phyloP scores from a whole-genome alignment of 495 filamentous ascomycete species.

The Neurospora sp. region DNA sequence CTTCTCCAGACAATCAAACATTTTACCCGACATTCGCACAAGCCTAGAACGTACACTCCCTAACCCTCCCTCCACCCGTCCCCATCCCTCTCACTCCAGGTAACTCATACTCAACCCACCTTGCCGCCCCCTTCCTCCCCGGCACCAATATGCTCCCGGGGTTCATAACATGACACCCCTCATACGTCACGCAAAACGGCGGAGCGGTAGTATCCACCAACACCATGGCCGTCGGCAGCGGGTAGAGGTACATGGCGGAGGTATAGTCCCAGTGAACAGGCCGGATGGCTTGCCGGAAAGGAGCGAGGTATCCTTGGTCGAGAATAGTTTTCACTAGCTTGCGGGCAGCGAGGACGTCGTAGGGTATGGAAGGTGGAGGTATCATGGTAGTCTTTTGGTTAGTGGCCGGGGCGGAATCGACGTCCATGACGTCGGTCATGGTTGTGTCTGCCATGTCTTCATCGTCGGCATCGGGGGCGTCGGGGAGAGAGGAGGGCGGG shows the following conservation, averaged over 20 bases:
- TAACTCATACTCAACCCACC: conserved; percentile 82
- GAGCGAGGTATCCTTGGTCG: conserved; percentile 82
- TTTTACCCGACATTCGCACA: no score
- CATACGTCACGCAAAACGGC: conserved; percentile 78
- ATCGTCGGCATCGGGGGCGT: conserved; percentile 4
- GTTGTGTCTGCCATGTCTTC: neutral
- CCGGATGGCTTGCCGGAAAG: conserved; percentile 65
- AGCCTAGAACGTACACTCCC: conserved; percentile 34
- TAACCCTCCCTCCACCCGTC: conserved; percentile 17
- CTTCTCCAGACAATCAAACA: no score
- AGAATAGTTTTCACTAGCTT: conserved; percentile 84
- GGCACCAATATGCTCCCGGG: conserved; percentile 64
- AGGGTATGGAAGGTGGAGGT: conserved; percentile 22
- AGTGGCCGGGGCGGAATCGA: conserved; percentile 14
- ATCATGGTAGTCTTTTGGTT: conserved; percentile 1
- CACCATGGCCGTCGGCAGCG: conserved; percentile 72
- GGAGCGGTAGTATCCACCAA: conserved; percentile 71
- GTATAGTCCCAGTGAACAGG: conserved; percentile 87
- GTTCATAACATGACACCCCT: conserved; percentile 94
- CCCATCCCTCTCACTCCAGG: conserved; percentile 25
- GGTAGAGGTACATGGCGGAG: conserved; percentile 64
- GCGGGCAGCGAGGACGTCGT: conserved; percentile 53
- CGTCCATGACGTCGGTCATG: conserved; percentile 33
- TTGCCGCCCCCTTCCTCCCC: conserved; percentile 49
- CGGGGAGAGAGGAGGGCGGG: conserved; percentile 1